Percentiles rank a stretch among this genome's conserved stretches.
These are phyloP conservation scores for Grammothele lineata DNA, from an alignment of 768 basidiomycete species.

Conservation along the genomic window DNA sequence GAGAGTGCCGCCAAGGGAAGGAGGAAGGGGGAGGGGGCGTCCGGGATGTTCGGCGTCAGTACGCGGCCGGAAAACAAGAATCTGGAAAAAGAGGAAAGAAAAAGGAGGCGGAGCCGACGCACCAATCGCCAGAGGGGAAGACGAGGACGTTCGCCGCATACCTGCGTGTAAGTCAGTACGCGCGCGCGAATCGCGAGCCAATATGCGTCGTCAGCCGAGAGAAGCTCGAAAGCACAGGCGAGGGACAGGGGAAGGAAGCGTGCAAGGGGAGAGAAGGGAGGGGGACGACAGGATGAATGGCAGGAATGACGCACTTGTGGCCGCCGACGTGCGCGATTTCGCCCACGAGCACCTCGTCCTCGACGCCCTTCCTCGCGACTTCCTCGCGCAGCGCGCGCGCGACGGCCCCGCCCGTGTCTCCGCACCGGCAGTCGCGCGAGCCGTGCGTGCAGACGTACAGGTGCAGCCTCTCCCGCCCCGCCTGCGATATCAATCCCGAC, in stretches of 20 bases:
- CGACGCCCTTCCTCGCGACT: slow-evolving; percentile 34
- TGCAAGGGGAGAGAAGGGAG: too few species aligned
- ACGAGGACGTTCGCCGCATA: slow-evolving; percentile 67
- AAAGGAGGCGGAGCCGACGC: too few species aligned
- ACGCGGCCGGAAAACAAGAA: too few species aligned
- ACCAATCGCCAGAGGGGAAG: slow-evolving; percentile 75
- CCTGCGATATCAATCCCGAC: too few species aligned
- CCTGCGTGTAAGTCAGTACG: slow-evolving; percentile 28
- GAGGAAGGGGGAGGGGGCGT: too few species aligned
- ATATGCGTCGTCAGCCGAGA: too few species aligned
- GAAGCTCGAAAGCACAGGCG: too few species aligned
- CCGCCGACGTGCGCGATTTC: slow-evolving; percentile 81
- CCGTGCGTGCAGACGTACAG: slow-evolving; percentile 80
- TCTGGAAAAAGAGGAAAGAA: too few species aligned
- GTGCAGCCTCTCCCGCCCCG: slow-evolving; percentile 22
- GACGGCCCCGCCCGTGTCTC: slow-evolving; percentile 56
- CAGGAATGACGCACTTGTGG: slow-evolving; percentile 57
- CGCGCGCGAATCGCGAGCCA: too few species aligned
- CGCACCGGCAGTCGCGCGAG: slow-evolving; percentile 76
- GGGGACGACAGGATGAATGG: background rate
- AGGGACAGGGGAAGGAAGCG: too few species aligned
- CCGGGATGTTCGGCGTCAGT: too few species aligned
- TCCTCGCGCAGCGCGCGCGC: slow-evolving; percentile 51
- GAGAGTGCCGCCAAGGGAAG: too few species aligned
- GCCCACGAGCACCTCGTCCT: slow-evolving; percentile 40